Conservation (phyloP, 2,329 filamentous ascomycete species). For the Pseudogymnoascus sp. region DNA sequence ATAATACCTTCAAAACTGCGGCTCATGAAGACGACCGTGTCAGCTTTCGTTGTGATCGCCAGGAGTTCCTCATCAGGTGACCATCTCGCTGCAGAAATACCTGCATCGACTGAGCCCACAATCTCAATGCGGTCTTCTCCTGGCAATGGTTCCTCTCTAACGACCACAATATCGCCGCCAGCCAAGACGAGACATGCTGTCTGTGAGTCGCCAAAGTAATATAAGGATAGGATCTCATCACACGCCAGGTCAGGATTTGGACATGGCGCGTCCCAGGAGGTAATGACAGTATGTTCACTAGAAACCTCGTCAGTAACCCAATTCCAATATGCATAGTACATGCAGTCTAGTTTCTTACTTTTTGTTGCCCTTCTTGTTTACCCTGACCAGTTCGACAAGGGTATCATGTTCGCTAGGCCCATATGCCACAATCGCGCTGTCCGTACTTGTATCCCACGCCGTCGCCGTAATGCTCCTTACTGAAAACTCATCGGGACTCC, state of each 20-base stretch:
- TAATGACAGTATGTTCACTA: conserved; percentile 42
- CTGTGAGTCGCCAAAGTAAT: conserved; percentile 74
- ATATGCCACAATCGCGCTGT: conserved; percentile 73
- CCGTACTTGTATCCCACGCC: conserved; percentile 75
- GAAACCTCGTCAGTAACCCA: not conserved
- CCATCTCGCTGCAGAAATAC: conserved; percentile 84
- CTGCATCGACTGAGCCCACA: conserved; percentile 84
- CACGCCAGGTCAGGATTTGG: conserved; percentile 65
- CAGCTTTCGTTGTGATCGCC: conserved; percentile 68
- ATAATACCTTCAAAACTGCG: conserved; percentile 77
- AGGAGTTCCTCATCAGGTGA: conserved; percentile 91
- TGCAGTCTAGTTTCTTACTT: conserved; percentile 26
- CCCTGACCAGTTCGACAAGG: conserved; percentile 61
- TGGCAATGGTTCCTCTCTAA: conserved; percentile 59
- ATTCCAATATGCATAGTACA: conserved; percentile 32
- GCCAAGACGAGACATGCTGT: conserved; percentile 76
- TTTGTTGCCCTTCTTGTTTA: conserved; percentile 37
- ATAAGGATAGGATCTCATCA: conserved; percentile 69
- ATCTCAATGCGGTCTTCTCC: conserved; percentile 84
- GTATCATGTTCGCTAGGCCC: conserved; percentile 65
- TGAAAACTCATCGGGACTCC: conserved; percentile 41
- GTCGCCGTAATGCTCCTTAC: conserved; percentile 58
- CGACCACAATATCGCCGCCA: conserved; percentile 82
- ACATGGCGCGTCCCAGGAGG: conserved; percentile 82
- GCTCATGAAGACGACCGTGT: conserved; percentile 86